These are phyloP conservation scores for Teunomyces kruisii DNA, from an alignment of 805 yeast genomes.

Conservation along the genomic window DNA sequence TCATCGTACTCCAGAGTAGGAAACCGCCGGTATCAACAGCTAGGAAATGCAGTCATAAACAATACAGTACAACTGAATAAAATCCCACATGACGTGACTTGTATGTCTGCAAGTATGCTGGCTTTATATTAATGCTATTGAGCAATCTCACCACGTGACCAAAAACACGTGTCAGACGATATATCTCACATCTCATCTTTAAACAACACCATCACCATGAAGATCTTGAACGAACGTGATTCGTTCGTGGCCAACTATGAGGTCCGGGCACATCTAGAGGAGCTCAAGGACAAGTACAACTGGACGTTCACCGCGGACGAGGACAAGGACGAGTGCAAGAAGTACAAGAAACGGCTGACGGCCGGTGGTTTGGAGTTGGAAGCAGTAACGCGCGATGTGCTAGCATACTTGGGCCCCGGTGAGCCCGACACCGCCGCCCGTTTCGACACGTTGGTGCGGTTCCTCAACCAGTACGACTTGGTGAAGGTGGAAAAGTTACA, in stretches of 20 bases:
- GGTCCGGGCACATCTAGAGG: slow-evolving; percentile 55
- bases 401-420: slow-evolving; percentile 37
- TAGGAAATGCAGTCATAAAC: too few species aligned
- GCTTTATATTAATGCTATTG: too few species aligned
- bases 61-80: too few species aligned
- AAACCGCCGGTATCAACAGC: too few species aligned
- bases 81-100: too few species aligned
- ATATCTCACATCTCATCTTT: neutral
- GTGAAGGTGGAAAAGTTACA: slow-evolving; percentile 85
- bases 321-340: slow-evolving; percentile 27
- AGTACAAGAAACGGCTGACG: slow-evolving; percentile 28
- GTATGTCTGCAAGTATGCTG: too few species aligned
- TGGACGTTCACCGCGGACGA: slow-evolving; percentile 44
- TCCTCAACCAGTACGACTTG: slow-evolving; percentile 51
- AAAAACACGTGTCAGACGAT: too few species aligned
- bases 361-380: slow-evolving; percentile 50
- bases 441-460: slow-evolving; percentile 41
- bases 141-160: too few species aligned
- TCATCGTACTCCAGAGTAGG: too few species aligned
- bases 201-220: slow-evolving; percentile 8
- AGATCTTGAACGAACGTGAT: slow-evolving; percentile 53
- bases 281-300: slow-evolving; percentile 44
- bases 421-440: slow-evolving; percentile 23
- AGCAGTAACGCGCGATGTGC: slow-evolving; percentile 47
- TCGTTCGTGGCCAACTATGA: slow-evolving; percentile 65